Evolutionary conservation across 1,284 basidiomycete genomes (phyloP), one percentile per base, ranked within the genome.

Genomic region (Ganoderma resinaceum): DNA sequence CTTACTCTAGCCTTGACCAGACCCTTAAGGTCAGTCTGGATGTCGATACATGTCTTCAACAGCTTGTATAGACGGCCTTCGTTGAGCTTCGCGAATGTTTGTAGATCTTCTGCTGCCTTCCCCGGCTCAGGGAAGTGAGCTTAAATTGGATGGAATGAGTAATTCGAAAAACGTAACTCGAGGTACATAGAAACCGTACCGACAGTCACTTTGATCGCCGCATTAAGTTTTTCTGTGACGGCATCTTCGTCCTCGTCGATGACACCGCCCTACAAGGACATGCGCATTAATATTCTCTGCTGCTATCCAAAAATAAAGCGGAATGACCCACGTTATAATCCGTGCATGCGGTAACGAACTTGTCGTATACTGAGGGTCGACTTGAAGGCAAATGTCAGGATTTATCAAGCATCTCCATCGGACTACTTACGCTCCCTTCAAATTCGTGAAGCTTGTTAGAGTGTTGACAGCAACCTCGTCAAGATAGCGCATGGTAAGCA

Each of bases 31-130:
- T 97, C 94, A 0, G 91, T 91, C 73, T 95, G 90, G 0, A 91
- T 84, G 78, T 98, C 95, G 81, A 95, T 87, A 74, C 94, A 91
- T 0, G 87, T 91, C 76, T 89, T 92, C 55, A 97, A 82, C 5
- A 97, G 83, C 79, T 93, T 95, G 83, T 96, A 98, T 12, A 97
- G 82, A 61, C 95, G 87, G 26, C 86, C 86, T 75, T 98, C 96
- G 78, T 98, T 98, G 46, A 91, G 81, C 69, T 93, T 92, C 1
- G 96, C 96, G 74, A 99, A 98, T 0, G 88, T 80, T 26, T 90
- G 84, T 29, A 99, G 81, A 76, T 98, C 96, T 66, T 93, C 93
- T 2, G 84, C 81, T 0, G 90, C 92, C 76, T 94, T 94, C 52
- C 88, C 84, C 0, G 88, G 83, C 64, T 98, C 96, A 3, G 89